Base-by-base conservation (phyloP, 768 basidiomycete species). In the Pulveroboletus sp. region DNA sequence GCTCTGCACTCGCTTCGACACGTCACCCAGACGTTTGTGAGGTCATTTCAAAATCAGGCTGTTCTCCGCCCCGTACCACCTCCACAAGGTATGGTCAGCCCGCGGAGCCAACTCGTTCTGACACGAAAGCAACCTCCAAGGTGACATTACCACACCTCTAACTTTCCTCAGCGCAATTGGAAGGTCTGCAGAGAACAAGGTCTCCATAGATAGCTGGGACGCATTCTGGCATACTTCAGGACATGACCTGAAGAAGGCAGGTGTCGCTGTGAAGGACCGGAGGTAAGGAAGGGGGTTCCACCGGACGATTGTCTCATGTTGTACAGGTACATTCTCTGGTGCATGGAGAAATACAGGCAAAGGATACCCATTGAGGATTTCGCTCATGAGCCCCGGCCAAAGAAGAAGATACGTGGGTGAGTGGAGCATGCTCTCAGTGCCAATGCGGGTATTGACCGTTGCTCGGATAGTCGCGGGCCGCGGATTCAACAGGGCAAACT, bases 361-460 rank as follows among this genome's bases (percentile, higher is more conserved):
- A 82, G 80, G 1, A 59, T 72, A 23, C 70, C 80, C 1, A 72
- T 86, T 3, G 62, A 72, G 17, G 73, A 76, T 9, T 87, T 89
- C 63, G 82, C 83, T 6, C 80, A 87, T 57, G 80, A 82, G 45
- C 65, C 76, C 11, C 77, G 64, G 57, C 79, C 85, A n/a, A 86
- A 81, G 68, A 92, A 89, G 73, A 86, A 78, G 54, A 75, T 85
- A 61, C 76, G 90, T 73, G 89, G 89, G 90, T 91, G 55, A 60
- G 84, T 74, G 13, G 11, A 30, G 14, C 3, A 22, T 37, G 29
- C 31, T 35, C 24, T 17, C n/a, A n/a, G n/a, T n/a, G 19, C 19
- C 9, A 6, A 23, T 39, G 30, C 19, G 26, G n/a, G 13, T 44
- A 8, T 46, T 51, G 31, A 46, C 30, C 20, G 12, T 36, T 38